Conservation (phyloP, 2,329 filamentous ascomycete genomes). For the Microdochium paspali region DNA sequence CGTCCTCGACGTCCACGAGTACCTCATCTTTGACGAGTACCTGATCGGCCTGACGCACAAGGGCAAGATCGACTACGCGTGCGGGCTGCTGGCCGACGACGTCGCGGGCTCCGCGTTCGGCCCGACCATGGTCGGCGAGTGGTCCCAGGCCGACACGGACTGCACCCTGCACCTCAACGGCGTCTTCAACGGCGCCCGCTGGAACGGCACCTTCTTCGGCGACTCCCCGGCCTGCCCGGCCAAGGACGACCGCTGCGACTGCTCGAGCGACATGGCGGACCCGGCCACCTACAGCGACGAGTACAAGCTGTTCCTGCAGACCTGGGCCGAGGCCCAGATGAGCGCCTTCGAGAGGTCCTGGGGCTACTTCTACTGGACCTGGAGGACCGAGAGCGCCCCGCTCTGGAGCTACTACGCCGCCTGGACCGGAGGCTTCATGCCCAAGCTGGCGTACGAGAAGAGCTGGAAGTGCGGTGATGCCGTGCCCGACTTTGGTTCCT, state of each 20-base stretch:
- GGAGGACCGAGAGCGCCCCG: conserved; percentile 61
- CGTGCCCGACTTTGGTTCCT: neutral
- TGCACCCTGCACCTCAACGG: conserved; percentile 55
- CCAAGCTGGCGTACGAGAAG: conserved; percentile 1
- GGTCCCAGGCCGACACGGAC: conserved; percentile 67
- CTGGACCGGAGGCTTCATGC: conserved; percentile 8
- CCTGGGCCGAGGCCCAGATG: conserved; percentile 71
- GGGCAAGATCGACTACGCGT: conserved; percentile 60
- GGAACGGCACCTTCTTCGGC: conserved; percentile 54
- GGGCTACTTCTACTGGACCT: conserved; percentile 82
- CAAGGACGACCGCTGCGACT: conserved; percentile 44
- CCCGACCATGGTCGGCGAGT: conserved; percentile 65
- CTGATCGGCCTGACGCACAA: conserved; percentile 57
- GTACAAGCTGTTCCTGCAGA: conserved; percentile 45
- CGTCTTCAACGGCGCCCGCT: conserved; percentile 59
- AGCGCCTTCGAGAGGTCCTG: conserved; percentile 61
- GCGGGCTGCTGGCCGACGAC: conserved; percentile 57
- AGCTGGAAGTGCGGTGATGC: neutral
- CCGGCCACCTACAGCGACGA: conserved; percentile 47
- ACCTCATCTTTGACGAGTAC: conserved; percentile 66
- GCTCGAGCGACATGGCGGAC: conserved; percentile 3
- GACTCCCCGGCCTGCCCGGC: conserved; percentile 28
- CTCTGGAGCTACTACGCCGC: conserved; percentile 62
- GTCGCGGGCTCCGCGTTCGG: conserved; percentile 48
- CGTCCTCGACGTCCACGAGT: conserved; percentile 70